Evolutionary conservation across 139 green algal species (phyloP), one percentile per base, ranked within the genome.

Genomic region (Pleodorina starrii): DNA sequence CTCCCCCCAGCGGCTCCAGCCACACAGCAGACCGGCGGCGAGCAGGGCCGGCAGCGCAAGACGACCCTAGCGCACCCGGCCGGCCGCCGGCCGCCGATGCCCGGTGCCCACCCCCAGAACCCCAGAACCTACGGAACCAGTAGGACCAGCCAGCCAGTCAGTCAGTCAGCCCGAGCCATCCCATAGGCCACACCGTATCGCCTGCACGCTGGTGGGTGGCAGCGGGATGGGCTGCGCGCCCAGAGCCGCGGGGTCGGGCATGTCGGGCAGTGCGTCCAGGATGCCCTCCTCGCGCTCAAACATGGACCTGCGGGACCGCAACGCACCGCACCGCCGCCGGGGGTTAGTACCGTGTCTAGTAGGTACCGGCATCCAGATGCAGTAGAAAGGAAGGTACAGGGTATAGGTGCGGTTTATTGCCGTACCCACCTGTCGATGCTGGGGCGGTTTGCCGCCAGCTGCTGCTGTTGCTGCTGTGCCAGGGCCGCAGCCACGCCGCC

Each of bases 221-320:
- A 87, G 19, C 0, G 89, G 86, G 38, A 94, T 81, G 29, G 54
- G 32, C 36, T 87, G 91, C 27, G 69, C 75, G 10, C 90, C 91
- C 19, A 76, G 25, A 71, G 91, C 85, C 12, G 91, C 93, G 23
- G 93, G 93, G 60, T 95, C 93, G 21, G 90, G 90, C 79, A 71
- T 73, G 85, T 94, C 91, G 7, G 93, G 93, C 76, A 94, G 80
- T 14, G 91, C 93, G 19, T 95, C 93, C 59, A 94, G 81, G 44
- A 95, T 93, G 81, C 5, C 48, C 50, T 90, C 85, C 4, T 87
- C 81, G 14, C 60, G 42, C 81, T 77, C 81, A 66, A 87, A 87
- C 60, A 77, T 46, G 12, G 81, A 87, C 81, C 81, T 87, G 81
- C 27, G 44, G 46, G 57, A 57, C 11, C n/a, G n/a, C n/a, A n/a